Evolutionary conservation across 2,329 filamentous ascomycete species (phyloP).

Genomic region (Venturia pyrina): DNA sequence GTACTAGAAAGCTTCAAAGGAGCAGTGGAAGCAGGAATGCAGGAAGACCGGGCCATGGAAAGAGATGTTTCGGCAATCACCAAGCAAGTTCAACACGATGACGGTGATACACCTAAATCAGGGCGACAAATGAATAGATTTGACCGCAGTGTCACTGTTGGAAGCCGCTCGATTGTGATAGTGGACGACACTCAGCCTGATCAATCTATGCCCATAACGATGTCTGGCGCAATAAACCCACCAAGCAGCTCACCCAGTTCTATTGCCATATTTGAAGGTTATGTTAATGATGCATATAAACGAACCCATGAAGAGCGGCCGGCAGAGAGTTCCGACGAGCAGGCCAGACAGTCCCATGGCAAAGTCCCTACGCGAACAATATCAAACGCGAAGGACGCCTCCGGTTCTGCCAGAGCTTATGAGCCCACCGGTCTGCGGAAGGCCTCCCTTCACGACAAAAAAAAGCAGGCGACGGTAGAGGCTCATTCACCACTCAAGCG

Average conservation of each 20-base stretch:
- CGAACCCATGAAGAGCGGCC: neutral
- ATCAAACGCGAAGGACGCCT: neutral
- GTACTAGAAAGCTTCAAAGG: slow-evolving; percentile 70
- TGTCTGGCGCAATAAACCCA: slow-evolving; percentile 34
- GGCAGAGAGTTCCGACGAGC: neutral
- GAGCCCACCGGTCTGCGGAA: slow-evolving; percentile 6
- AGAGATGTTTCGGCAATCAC: neutral
- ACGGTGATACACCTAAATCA: slow-evolving; percentile 22
- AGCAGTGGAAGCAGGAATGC: slow-evolving; percentile 40
- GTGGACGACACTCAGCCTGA: slow-evolving; percentile 52
- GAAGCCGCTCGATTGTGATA: slow-evolving; percentile 87
- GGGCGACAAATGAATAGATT: slow-evolving; percentile 16
- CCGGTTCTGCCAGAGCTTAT: neutral
- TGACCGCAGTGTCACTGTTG: slow-evolving; percentile 54
- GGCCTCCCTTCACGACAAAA: neutral
- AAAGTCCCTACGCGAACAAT: neutral
- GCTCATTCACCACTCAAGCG: neutral
- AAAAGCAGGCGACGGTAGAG: neutral
- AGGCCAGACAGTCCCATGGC: neutral
- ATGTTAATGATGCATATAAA: neutral
- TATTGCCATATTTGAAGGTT: slow-evolving; percentile 1
- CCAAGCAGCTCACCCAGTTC: neutral
- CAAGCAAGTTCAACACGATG: neutral
- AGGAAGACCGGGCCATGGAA: slow-evolving; percentile 32
- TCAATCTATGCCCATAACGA: slow-evolving; percentile 18